A percentile compares a stretch with the other conserved stretches of the same genome.
These are phyloP conservation scores for Panicum hallii DNA, from an alignment of 202 grass and related monocot species.

Conservation along the genomic window DNA sequence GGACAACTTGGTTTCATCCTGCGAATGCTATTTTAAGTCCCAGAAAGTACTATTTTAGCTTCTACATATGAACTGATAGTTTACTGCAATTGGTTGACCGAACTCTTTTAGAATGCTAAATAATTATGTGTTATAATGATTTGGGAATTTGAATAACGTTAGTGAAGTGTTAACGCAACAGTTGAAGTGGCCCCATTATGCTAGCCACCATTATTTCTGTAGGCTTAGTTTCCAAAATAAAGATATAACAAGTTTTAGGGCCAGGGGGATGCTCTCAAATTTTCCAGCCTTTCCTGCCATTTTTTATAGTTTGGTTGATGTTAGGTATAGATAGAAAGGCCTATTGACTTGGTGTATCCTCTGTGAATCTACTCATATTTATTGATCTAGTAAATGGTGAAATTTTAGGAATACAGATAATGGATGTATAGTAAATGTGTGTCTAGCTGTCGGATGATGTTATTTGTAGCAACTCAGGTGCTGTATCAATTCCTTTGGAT, in stretches of 20 bases:
- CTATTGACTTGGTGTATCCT: too few species aligned
- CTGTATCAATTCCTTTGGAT: background rate
- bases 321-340: background rate
- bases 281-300: background rate
- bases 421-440: background rate
- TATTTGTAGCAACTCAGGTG: background rate
- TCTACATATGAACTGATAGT: background rate
- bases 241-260: background rate
- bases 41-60: background rate
- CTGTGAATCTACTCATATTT: background rate
- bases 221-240: background rate
- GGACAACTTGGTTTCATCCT: conserved; percentile 20
- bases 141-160: background rate
- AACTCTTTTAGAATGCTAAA: background rate
- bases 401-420: background rate
- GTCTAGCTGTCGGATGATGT: background rate
- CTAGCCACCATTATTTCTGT: background rate
- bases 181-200: background rate
- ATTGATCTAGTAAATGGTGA: background rate
- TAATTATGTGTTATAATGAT: background rate
- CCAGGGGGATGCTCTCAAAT: background rate
- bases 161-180: background rate
- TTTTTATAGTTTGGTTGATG: background rate
- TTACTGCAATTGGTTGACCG: background rate
- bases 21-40: background rate